These are phyloP conservation scores for Phaffia australis DNA, from an alignment of 768 basidiomycete genomes.

Conservation along the genomic window DNA sequence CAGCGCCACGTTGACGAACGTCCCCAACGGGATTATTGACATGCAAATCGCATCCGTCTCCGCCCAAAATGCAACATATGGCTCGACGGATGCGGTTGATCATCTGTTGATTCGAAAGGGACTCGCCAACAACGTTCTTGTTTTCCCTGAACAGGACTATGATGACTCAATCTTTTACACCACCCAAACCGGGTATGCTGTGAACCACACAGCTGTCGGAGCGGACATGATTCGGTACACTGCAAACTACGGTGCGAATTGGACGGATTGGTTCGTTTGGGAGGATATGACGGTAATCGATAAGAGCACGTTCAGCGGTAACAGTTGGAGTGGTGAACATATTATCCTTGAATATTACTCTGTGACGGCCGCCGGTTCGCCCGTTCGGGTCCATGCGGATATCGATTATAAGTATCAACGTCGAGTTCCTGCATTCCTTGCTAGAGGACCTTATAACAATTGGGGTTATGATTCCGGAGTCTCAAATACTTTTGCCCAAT, in stretches of 20 bases:
- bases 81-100: constrained; percentile 53
- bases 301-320: constrained; percentile 46
- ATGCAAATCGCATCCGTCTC: constrained; percentile 55
- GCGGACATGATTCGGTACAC: constrained; percentile 82
- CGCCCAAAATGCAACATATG: constrained; percentile 47
- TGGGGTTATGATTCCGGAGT: constrained; percentile 89
- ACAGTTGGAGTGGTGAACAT: constrained; percentile 74
- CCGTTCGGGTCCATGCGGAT: constrained; percentile 68
- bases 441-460: constrained; percentile 76
- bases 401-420: constrained; percentile 50
- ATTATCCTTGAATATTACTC: constrained; percentile 90
- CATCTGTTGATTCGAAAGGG: constrained; percentile 76
- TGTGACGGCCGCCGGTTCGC: constrained; percentile 50
- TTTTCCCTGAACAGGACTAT: constrained; percentile 74
- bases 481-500: constrained; percentile 54
- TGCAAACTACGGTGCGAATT: constrained; percentile 71
- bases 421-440: constrained; percentile 75
- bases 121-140: constrained; percentile 58
- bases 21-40: constrained; percentile 72
- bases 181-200: constrained; percentile 54
- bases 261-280: constrained; percentile 71
- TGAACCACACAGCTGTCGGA: constrained; percentile 71
- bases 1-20: constrained; percentile 59
- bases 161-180: constrained; percentile 44
- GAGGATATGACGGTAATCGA: constrained; percentile 61